A percentile compares a stretch with the other conserved stretches of the same genome.
These are phyloP conservation scores for Dimocarpus longan DNA, from an alignment of 345 rosid species.

Conservation along the genomic window DNA sequence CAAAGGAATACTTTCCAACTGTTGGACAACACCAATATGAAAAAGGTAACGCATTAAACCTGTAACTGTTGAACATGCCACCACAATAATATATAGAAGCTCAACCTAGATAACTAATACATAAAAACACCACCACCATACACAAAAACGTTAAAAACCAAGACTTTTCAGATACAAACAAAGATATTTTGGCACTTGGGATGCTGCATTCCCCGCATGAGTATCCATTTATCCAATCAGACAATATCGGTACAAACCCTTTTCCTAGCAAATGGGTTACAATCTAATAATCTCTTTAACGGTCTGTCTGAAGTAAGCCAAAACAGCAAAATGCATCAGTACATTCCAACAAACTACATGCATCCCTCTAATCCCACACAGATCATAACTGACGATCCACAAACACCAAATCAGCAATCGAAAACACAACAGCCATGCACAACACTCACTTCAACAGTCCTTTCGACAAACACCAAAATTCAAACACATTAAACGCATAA, in stretches of 20 bases:
- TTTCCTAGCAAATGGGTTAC: neutral
- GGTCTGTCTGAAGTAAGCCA: neutral
- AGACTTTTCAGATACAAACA: neutral
- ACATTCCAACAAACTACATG: neutral
- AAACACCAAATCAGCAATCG: neutral
- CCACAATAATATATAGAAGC: neutral
- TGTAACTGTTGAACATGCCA: neutral
- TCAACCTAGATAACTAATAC: neutral
- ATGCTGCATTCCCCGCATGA: neutral
- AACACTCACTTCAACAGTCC: neutral
- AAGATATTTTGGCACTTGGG: neutral
- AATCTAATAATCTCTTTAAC: neutral
- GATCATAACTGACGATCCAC: conserved; percentile 10
- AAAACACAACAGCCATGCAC: neutral
- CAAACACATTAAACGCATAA: neutral
- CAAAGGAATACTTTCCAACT: conserved; percentile 73
- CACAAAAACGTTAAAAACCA: neutral
- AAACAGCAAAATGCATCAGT: neutral
- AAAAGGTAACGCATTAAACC: neutral
- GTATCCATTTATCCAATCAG: neutral
- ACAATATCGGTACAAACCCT: neutral
- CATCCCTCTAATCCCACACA: neutral
- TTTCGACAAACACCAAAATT: neutral
- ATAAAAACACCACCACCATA: neutral
- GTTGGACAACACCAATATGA: conserved; percentile 33